These are phyloP conservation scores for Lantana camara DNA, from an alignment of 257 asterid species.

Conservation along the genomic window DNA sequence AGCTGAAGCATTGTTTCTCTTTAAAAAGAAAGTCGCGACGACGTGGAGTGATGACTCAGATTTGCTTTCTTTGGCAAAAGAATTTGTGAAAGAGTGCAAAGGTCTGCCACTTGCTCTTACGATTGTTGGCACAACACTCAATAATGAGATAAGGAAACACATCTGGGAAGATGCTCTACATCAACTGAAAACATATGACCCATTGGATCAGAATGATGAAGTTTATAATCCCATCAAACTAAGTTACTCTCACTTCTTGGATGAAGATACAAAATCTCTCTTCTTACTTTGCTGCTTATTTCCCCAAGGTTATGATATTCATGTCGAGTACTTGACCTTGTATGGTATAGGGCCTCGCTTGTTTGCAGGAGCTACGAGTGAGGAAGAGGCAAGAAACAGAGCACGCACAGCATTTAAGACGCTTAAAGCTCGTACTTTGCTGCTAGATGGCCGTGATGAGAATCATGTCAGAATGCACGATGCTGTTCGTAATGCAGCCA, in stretches of 20 bases:
- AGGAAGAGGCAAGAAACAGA: too few relatives aligned
- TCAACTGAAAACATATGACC: constrained; percentile 4
- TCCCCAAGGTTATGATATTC: constrained; percentile 21
- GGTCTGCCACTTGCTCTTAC: constrained; percentile 34
- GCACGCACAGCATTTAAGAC: too few relatives aligned
- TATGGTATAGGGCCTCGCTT: constrained; percentile 17
- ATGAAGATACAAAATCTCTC: not conserved
- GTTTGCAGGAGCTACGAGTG: not conserved
- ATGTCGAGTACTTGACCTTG: not conserved
- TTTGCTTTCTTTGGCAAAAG: constrained; percentile 4
- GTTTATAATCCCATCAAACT: constrained; percentile 24
- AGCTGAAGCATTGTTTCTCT: constrained; percentile 35
- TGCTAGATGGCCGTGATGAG: too few relatives aligned
- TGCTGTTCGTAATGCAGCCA: constrained; percentile 13
- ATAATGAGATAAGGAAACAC: not conserved
- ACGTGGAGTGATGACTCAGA: not conserved
- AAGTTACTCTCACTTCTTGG: constrained; percentile 24
- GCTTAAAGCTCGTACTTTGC: too few relatives aligned
- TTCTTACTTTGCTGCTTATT: constrained; percentile 26
- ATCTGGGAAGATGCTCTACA: constrained; percentile 28
- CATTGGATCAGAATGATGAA: not conserved
- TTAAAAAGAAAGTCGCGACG: constrained; percentile 17
- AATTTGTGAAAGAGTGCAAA: constrained; percentile 28
- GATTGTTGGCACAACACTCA: constrained; percentile 23
- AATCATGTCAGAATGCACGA: too few relatives aligned